Percentiles rank a stretch among this genome's conserved stretches.
phyloP scores from a whole-genome alignment of 179 eudicot species.

The Silene coronaria region DNA sequence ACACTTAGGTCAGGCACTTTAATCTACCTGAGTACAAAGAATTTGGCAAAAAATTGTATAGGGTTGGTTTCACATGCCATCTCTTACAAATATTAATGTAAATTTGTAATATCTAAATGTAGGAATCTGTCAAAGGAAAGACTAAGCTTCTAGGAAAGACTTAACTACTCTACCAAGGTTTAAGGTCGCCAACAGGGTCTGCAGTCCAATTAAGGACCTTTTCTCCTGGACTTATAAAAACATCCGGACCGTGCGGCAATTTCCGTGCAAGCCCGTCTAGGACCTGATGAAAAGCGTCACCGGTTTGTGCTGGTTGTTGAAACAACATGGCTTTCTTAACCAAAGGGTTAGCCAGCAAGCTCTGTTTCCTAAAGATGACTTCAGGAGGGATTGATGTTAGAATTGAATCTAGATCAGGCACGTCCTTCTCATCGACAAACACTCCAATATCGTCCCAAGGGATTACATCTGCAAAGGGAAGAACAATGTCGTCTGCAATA shows the following conservation, averaged over 20 bases:
- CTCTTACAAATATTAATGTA: too few species aligned
- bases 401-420: slow-evolving; percentile 68
- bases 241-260: slow-evolving; percentile 53
- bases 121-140: too few species aligned
- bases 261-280: slow-evolving; percentile 86
- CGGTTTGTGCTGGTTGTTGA: slow-evolving; percentile 78
- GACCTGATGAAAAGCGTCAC: slow-evolving; percentile 92
- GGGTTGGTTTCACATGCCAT: too few species aligned
- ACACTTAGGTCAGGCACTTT: too few species aligned
- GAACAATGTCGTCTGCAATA: slow-evolving; percentile 85
- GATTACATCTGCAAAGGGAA: slow-evolving; percentile 89
- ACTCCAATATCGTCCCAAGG: slow-evolving; percentile 94
- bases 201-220: slow-evolving; percentile 83
- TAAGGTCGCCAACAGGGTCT: slow-evolving; percentile 73
- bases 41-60: too few species aligned
- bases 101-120: too few species aligned
- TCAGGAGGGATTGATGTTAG: slow-evolving; percentile 73
- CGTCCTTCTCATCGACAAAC: slow-evolving; percentile 75
- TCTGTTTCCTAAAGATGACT: slow-evolving; percentile 77
- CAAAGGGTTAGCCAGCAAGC: slow-evolving; percentile 84
- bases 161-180: slow-evolving; percentile 61
- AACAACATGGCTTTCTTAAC: slow-evolving; percentile 92
- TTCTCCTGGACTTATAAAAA: slow-evolving; percentile 53
- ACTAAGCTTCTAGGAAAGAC: too few species aligned
- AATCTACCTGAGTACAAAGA: too few species aligned